Evolutionary conservation across 805 yeast species (phyloP).

Genomic region (Starmerella asiatica): DNA sequence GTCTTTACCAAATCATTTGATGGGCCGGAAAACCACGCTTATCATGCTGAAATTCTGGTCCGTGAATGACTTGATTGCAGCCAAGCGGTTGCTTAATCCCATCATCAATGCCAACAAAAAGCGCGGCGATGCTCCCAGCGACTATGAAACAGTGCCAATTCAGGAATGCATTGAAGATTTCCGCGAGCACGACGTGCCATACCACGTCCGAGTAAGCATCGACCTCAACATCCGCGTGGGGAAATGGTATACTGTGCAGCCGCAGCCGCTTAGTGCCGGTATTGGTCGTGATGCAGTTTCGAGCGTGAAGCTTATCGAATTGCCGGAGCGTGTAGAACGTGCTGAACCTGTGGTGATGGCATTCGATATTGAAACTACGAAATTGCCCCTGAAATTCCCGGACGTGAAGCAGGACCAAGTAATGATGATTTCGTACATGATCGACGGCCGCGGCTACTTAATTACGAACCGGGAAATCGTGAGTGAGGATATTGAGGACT

Average conservation of each 20-base stretch:
- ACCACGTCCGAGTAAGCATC: conserved; percentile 90
- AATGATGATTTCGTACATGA: conserved; percentile 99
- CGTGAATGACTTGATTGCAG: conserved; percentile 57
- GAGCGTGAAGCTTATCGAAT: conserved; percentile 50
- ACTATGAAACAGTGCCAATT: conserved; percentile 22
- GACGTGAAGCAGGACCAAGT: conserved; percentile 80
- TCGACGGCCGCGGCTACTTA: conserved; percentile 89
- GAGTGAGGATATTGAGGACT: conserved; percentile 88
- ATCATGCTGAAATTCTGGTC: conserved; percentile 63
- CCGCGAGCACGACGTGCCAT: conserved; percentile 92
- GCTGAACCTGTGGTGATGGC: conserved; percentile 97
- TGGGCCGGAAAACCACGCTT: conserved; percentile 55
- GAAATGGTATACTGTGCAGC: conserved; percentile 59
- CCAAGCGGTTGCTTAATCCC: conserved; percentile 57
- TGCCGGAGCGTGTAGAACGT: conserved; percentile 69
- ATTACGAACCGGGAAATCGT: conserved; percentile 92
- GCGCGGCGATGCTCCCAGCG: conserved; percentile 51
- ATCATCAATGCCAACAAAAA: conserved; percentile 54
- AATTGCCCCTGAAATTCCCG: conserved; percentile 91
- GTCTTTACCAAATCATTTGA: conserved; percentile 67
- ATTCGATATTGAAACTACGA: conserved; percentile 94
- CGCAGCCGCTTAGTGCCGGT: neutral
- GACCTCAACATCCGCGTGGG: conserved; percentile 76
- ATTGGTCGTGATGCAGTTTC: no score
- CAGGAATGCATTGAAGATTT: conserved; percentile 57